Base-by-base conservation (phyloP, 192 early-diverging fungal species). In the Allomyces macrogynus region DNA sequence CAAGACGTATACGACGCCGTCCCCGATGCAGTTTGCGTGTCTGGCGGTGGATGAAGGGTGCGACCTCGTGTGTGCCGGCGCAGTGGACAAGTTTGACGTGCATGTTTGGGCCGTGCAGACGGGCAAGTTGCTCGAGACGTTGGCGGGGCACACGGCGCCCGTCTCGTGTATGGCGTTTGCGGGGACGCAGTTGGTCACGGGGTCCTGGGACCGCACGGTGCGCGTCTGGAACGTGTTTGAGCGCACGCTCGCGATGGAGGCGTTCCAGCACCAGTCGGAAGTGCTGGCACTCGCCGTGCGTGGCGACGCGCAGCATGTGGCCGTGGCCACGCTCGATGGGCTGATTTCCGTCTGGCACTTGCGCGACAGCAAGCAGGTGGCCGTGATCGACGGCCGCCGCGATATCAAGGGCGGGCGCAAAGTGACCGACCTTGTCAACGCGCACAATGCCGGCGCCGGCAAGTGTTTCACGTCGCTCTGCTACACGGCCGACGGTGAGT, bases 91-190 rank as follows among this genome's bases (percentile, higher is more conserved):
- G 7, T 99, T 97, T 75, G 95, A 97, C 69, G 91, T 99, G 44
- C 97, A 84, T 72, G 86, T 97, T 66, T 99, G 97, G 97, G 90
- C 89, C 64, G 90, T 99, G 68, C 94, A 97, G 71, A 99, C 93
- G 0, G 97, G 97, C n/a, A 91, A 93, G 69, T 76, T 97, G 60
- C 75, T 99, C 24, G 97, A 99, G 70, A 87, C 97, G 63, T 75
- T 95, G 23, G 78, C 82, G 32, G 97, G 95, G 2, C 97, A 99
- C 70, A 85, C 89, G 68, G 97, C 87, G 1, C 95, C 97, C 0
- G 81, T 99, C 61, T 86, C 86, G 64, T 72, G 74, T 7, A 75
- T 99, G 62, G 81, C 81, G 0, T 99, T 99, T 74, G 77, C 84
- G 49, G 90, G 90, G 18, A 78, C 89, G 57, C 71, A 80, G 18